Evolutionary conservation across 371 early-diverging fungal genomes (phyloP), one percentile per base, ranked within the genome.

Genomic region (Rhizopus sp.): DNA sequence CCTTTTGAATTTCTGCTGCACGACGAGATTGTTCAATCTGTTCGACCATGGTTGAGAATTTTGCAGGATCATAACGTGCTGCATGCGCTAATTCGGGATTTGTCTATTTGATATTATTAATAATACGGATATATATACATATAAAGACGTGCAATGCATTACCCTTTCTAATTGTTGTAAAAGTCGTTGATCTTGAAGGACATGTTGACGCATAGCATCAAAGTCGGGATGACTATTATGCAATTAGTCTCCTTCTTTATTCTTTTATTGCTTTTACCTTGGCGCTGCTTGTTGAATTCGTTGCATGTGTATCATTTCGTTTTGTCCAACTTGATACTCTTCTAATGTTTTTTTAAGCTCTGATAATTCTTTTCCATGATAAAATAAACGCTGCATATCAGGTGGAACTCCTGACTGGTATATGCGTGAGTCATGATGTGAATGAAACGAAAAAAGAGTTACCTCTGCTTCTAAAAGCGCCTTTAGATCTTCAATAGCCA

Each of bases 401-500:
- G 83, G 75, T 0, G 89, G 77, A 32, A 89, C 77, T 5, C 78
- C 75, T 57, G 87, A 79, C 87, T 84, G 5, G 13, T 10, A 37
- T 2, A 37, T 10, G 38, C 13, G 13, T 10, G 38, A 37, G 13
- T 7, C 38, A 37, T 37, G 38, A 7, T 37, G 13, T 23, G 23
- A 23, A 23, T 23, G 23, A 23, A 23, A 23, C 0, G 23, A 23
- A 23, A 23, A 23, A 23, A 44, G 42, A 35, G 46, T 50, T 82
- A 92, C 87, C 75, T 93, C 93, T 15, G 80, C 87, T 68, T 94
- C 94, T 23, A 92, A 77, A 12, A 94, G 77, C 9, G 93, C 93
- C 60, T 86, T 82, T 42, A 96, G 73, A 70, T 91, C 91, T 63
- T 88, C 91, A 50, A 94, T 75, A 63, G 88, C 88, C 85, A 91